These are phyloP conservation scores for Waltergamsia citrina DNA, from an alignment of 2,329 filamentous ascomycete species.

Conservation along the genomic window DNA sequence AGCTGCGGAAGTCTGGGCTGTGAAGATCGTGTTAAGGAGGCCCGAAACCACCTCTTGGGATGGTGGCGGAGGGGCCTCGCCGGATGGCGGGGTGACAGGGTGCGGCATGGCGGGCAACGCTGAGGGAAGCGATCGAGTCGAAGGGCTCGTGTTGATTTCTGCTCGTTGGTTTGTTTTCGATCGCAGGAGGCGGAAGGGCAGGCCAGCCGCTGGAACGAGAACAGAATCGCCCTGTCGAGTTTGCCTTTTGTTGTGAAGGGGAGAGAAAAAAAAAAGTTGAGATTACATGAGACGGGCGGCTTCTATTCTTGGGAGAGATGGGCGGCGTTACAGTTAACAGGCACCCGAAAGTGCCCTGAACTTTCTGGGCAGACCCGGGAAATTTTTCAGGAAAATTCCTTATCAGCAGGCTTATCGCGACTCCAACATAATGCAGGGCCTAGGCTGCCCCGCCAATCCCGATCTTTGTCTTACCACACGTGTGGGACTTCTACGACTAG, in stretches of 20 bases:
- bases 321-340: no score
- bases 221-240: background rate
- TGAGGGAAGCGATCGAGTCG: background rate
- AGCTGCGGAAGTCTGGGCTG: constrained; percentile 55
- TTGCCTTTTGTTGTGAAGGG: background rate
- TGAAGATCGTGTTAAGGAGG: constrained; percentile 59
- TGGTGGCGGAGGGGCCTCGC: constrained; percentile 44
- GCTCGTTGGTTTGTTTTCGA: background rate
- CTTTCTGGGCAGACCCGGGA: background rate
- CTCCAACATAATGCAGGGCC: no score
- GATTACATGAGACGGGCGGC: no score
- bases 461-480: background rate
- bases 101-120: constrained; percentile 31
- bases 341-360: no score
- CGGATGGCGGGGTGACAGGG: constrained; percentile 36
- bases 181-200: constrained; percentile 1
- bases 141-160: background rate
- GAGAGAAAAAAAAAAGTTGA: background rate
- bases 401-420: background rate
- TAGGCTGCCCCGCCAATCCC: constrained; percentile 1
- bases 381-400: constrained; percentile 2
- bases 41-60: constrained; percentile 56
- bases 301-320: no score
- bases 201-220: background rate
- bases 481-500: background rate